A percentile compares a stretch with the other conserved stretches of the same genome.
phyloP scores from a whole-genome alignment of 352 stramenopile species.

The Pelagophyceae sp. region DNA sequence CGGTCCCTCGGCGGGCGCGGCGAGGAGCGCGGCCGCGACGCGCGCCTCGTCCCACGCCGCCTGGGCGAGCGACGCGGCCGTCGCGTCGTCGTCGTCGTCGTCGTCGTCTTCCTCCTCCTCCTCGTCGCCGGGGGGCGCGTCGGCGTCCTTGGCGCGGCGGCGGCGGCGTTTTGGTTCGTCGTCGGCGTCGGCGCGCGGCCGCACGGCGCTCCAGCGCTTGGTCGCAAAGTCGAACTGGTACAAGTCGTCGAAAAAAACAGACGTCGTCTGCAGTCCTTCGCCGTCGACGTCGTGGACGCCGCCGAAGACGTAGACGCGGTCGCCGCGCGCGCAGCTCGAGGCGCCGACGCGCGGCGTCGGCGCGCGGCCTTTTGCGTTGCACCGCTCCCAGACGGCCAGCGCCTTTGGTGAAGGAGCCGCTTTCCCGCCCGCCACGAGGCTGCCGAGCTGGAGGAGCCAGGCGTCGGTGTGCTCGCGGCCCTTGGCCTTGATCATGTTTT shows the following conservation, averaged over 20 bases:
- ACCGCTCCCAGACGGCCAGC: constrained; percentile 67
- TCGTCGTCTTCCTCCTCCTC: background rate
- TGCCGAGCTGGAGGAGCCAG: constrained; percentile 51
- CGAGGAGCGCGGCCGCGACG: background rate
- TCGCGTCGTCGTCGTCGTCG: background rate
- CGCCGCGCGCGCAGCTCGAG: constrained; percentile 71
- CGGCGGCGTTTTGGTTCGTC: background rate
- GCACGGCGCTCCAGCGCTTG: background rate
- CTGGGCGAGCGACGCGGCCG: background rate
- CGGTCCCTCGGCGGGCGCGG: background rate
- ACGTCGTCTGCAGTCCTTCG: background rate
- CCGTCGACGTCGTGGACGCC: constrained; percentile 70
- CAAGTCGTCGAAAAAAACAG: constrained; percentile 75
- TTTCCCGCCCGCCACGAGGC: too few relatives aligned
- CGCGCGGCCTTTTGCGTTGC: background rate
- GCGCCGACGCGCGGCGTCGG: constrained; percentile 49
- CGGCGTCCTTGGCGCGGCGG: background rate
- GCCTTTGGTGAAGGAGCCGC: too few relatives aligned
- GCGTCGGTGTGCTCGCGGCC: constrained; percentile 71
- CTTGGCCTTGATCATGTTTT: constrained; percentile 36
- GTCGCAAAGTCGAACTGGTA: constrained; percentile 64
- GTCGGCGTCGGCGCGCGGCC: background rate
- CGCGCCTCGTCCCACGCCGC: background rate
- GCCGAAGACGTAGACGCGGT: constrained; percentile 76
- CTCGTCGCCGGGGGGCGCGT: background rate